Evolutionary conservation across 805 yeast genomes (phyloP).

Genomic region (Kregervanrija fluxuum): DNA sequence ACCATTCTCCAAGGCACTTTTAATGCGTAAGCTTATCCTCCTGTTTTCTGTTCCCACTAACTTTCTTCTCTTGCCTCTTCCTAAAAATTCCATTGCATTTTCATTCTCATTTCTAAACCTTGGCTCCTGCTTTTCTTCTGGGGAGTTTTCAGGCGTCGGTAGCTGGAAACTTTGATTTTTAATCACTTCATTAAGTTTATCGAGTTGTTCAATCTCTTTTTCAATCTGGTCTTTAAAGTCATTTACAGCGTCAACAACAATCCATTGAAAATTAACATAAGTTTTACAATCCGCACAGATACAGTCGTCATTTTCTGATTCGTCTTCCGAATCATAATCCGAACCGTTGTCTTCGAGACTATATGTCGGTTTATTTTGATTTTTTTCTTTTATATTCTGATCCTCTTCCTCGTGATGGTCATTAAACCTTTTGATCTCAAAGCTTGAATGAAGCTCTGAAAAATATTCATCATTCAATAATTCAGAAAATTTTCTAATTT

Average conservation of each 20-base stretch:
- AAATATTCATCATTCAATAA: background rate
- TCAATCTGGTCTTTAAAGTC: slow-evolving; percentile 6
- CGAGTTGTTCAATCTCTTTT: background rate
- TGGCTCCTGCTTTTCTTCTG: slow-evolving; percentile 11
- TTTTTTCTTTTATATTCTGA: slow-evolving; percentile 5
- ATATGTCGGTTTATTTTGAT: too few relatives aligned
- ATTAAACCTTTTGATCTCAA: background rate
- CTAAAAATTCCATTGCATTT: too few relatives aligned
- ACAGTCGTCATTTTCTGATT: slow-evolving; percentile 30
- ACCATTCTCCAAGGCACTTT: too few relatives aligned
- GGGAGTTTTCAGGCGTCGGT: slow-evolving; percentile 26
- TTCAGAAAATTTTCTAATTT: background rate
- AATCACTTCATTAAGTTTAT: background rate
- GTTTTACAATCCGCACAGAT: slow-evolving; percentile 45
- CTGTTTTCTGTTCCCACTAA: background rate
- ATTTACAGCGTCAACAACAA: slow-evolving; percentile 27
- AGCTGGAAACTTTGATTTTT: slow-evolving; percentile 10
- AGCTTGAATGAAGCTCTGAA: background rate
- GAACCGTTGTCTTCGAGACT: slow-evolving; percentile 8
- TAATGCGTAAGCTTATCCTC: background rate
- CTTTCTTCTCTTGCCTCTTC: slow-evolving; percentile 2
- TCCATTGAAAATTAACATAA: slow-evolving; percentile 40
- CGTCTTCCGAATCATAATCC: slow-evolving; percentile 5
- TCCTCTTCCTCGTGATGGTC: slow-evolving; percentile 1
- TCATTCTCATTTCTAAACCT: slow-evolving; percentile 10